Evolutionary conservation across 306 rosid species (phyloP).

Genomic region (Inga leiocalycina): DNA sequence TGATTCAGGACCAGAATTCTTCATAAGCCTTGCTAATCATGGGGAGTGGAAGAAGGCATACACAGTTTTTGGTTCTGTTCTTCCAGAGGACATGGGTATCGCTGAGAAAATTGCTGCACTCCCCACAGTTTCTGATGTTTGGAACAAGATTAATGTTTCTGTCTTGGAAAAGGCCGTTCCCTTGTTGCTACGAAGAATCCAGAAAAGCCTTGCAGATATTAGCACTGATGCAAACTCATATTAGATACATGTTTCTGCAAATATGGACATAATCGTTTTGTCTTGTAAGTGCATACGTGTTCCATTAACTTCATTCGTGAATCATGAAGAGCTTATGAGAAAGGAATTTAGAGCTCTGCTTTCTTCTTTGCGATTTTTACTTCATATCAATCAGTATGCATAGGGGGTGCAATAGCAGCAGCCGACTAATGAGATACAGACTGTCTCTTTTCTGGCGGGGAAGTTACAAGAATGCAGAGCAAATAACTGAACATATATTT

Average conservation of each 20-base stretch:
- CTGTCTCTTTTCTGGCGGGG: neutral
- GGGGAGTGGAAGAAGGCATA: constrained; percentile 76
- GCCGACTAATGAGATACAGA: neutral
- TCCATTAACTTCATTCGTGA: neutral
- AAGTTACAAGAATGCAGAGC: neutral
- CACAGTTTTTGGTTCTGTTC: constrained; percentile 92
- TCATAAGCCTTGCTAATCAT: constrained; percentile 86
- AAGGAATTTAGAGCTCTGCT: constrained; percentile 5
- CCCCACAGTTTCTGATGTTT: constrained; percentile 69
- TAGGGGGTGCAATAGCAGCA: neutral
- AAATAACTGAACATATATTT: neutral
- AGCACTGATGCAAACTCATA: constrained; percentile 29
- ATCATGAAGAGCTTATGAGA: neutral
- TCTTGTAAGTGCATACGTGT: constrained; percentile 9
- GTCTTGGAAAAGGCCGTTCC: constrained; percentile 70
- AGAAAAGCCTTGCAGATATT: constrained; percentile 42
- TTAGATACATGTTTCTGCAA: constrained; percentile 33
- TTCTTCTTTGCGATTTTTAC: neutral
- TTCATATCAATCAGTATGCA: neutral
- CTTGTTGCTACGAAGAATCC: constrained; percentile 54
- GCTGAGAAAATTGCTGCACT: constrained; percentile 76
- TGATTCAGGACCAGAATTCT: constrained; percentile 87
- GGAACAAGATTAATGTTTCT: constrained; percentile 83
- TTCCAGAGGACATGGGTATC: constrained; percentile 79
- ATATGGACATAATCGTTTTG: constrained; percentile 14